These are phyloP conservation scores for Kazachstania bromeliacearum DNA, from an alignment of 805 yeast genomes.

Conservation along the genomic window DNA sequence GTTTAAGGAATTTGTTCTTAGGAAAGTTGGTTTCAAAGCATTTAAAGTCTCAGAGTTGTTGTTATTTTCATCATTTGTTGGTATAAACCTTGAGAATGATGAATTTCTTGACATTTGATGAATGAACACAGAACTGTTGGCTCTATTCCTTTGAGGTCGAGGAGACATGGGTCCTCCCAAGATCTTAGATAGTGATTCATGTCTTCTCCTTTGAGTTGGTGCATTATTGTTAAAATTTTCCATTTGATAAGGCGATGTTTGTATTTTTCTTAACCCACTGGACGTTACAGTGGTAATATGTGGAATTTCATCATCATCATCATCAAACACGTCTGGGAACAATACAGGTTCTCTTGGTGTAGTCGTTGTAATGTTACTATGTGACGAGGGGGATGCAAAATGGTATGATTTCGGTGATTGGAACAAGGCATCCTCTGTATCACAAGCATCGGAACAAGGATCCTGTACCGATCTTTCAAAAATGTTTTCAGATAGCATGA, in stretches of 20 bases:
- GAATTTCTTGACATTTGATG: conserved; percentile 8
- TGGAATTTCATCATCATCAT: conserved; percentile 1
- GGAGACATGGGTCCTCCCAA: neutral
- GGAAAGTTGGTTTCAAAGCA: neutral
- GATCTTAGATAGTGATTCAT: too few relatives aligned
- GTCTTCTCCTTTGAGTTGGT: too few relatives aligned
- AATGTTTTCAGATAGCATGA: conserved; percentile 7
- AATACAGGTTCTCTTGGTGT: neutral
- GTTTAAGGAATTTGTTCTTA: conserved; percentile 1
- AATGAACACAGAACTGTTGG: conserved; percentile 9
- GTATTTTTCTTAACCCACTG: conserved; percentile 1
- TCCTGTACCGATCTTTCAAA: conserved; percentile 25
- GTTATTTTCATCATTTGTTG: neutral
- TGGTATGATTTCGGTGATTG: neutral
- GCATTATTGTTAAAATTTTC: too few relatives aligned
- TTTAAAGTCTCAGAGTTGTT: neutral
- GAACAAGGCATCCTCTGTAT: conserved; percentile 9
- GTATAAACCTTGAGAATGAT: neutral
- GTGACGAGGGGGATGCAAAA: neutral
- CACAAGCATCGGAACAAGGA: conserved; percentile 23
- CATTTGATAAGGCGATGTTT: conserved; percentile 4
- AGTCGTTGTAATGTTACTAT: neutral
- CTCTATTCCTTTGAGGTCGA: conserved; percentile 4
- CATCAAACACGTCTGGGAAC: conserved; percentile 1
- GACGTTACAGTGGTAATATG: neutral